These are phyloP conservation scores for Pleurotus djamor DNA, from an alignment of 768 basidiomycete species.

Conservation along the genomic window DNA sequence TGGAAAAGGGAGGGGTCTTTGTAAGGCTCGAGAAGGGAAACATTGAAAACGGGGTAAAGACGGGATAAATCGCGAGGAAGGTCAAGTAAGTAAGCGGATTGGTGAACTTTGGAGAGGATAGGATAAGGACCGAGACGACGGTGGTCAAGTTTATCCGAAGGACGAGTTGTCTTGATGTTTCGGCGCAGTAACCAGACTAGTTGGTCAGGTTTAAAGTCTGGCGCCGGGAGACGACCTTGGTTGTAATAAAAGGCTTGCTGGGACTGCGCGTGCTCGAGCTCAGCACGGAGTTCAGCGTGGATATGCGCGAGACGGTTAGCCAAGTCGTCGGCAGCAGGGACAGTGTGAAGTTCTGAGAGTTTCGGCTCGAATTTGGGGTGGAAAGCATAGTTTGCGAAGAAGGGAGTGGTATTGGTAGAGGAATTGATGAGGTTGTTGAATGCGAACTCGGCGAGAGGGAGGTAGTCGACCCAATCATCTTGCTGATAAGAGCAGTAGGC, in stretches of 20 bases:
- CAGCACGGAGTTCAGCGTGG: slow-evolving; percentile 28
- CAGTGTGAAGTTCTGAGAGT: slow-evolving; percentile 21
- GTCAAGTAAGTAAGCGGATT: slow-evolving; percentile 23
- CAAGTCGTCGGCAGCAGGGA: slow-evolving; percentile 28
- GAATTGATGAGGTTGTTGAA: slow-evolving; percentile 33
- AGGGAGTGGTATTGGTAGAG: slow-evolving; percentile 31
- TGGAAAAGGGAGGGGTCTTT: slow-evolving; percentile 27
- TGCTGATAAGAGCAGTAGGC: slow-evolving; percentile 33
- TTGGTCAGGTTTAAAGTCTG: slow-evolving; percentile 26
- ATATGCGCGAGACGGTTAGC: slow-evolving; percentile 22
- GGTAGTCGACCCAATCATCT: slow-evolving; percentile 37
- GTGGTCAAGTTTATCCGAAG: slow-evolving; percentile 36
- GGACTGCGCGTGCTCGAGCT: slow-evolving; percentile 26
- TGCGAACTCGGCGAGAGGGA: slow-evolving; percentile 37
- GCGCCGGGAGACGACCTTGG: slow-evolving; percentile 16
- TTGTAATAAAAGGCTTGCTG: slow-evolving; percentile 24
- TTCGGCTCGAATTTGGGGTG: slow-evolving; percentile 27
- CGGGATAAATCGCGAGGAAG: slow-evolving; percentile 25
- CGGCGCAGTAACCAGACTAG: slow-evolving; percentile 32
- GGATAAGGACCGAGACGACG: slow-evolving; percentile 24
- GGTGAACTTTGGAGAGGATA: neutral
- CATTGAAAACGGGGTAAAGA: slow-evolving; percentile 38
- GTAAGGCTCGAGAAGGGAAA: slow-evolving; percentile 31
- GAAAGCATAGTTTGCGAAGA: slow-evolving; percentile 30
- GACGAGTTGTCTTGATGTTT: slow-evolving; percentile 36